phyloP scores from a whole-genome alignment of 805 yeast species.

The Candida glaebosa region DNA sequence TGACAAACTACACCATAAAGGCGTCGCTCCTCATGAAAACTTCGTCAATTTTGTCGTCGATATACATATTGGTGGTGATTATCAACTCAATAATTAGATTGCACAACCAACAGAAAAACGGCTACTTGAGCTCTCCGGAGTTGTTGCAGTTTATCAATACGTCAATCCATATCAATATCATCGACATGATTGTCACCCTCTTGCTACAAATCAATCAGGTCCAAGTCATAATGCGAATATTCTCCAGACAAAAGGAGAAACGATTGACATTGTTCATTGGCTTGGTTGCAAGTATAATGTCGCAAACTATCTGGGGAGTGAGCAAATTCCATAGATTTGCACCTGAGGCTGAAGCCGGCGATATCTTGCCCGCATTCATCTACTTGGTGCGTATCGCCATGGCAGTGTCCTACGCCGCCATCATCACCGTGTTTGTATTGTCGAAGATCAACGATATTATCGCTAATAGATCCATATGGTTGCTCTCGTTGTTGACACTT shows the following conservation, averaged over 20 bases:
- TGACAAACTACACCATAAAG: conserved; percentile 61
- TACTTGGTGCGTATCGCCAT: conserved; percentile 71
- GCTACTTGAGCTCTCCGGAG: conserved; percentile 40
- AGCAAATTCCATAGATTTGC: conserved; percentile 46
- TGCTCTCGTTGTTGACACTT: conserved; percentile 54
- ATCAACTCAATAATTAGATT: conserved; percentile 46
- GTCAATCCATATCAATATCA: conserved; percentile 45
- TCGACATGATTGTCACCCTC: conserved; percentile 57
- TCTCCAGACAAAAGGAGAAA: conserved; percentile 66
- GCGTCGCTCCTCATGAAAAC: conserved; percentile 51
- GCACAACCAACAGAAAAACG: conserved; percentile 44
- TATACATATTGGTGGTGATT: conserved; percentile 51
- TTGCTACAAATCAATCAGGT: conserved; percentile 66
- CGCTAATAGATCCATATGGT: conserved; percentile 44
- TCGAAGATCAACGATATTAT: conserved; percentile 51
- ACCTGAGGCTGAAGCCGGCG: conserved; percentile 43
- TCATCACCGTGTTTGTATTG: conserved; percentile 54
- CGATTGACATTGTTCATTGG: conserved; percentile 61
- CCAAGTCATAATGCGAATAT: conserved; percentile 64
- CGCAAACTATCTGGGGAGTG: conserved; percentile 70
- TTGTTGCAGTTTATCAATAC: conserved; percentile 44
- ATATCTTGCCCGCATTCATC: conserved; percentile 68
- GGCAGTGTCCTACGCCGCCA: conserved; percentile 63
- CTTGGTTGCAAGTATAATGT: conserved; percentile 42
- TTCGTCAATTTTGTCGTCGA: conserved; percentile 51